A percentile compares a stretch with the other conserved stretches of the same genome.
Evolutionary conservation across 768 basidiomycete genomes (phyloP).

Genomic region (Auricularia auricula-judae): DNA sequence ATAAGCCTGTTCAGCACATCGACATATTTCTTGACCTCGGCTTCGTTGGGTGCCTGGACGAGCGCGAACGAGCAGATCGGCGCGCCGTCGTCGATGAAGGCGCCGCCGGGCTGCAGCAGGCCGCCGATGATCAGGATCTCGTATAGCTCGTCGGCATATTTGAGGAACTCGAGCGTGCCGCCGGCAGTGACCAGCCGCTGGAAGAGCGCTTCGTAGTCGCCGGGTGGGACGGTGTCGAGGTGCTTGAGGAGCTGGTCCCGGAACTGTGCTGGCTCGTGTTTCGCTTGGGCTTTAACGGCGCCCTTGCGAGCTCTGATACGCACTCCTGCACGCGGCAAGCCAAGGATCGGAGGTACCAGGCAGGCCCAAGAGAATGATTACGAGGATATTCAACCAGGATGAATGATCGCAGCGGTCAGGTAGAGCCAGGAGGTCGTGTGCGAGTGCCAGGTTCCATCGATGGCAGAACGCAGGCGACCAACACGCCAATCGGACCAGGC

Average conservation of each 20-base stretch:
- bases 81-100: conserved; percentile 77
- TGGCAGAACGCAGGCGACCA: too few species aligned
- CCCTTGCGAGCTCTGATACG: conserved; percentile 90
- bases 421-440: not conserved
- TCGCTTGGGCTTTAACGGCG: conserved; percentile 83
- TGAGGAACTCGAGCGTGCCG: conserved; percentile 85
- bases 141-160: conserved; percentile 95
- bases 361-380: too few species aligned
- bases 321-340: conserved; percentile 28
- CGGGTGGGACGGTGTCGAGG: conserved; percentile 67
- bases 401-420: not conserved
- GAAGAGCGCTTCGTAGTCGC: conserved; percentile 73
- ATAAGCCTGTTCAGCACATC: conserved; percentile 95
- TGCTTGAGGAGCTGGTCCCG: conserved; percentile 89
- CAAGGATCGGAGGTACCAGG: not conserved
- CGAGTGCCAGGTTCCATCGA: not conserved
- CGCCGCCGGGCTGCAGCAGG: conserved; percentile 91
- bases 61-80: conserved; percentile 83
- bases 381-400: not conserved
- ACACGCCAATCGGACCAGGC: too few species aligned
- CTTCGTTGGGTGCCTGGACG: conserved; percentile 69
- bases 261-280: conserved; percentile 90
- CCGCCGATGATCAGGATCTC: conserved; percentile 94
- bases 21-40: conserved; percentile 77
- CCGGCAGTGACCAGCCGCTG: conserved; percentile 87